phyloP scores from a whole-genome alignment of 345 rosid genomes.

The Diplotaxis tenuifolia region DNA sequence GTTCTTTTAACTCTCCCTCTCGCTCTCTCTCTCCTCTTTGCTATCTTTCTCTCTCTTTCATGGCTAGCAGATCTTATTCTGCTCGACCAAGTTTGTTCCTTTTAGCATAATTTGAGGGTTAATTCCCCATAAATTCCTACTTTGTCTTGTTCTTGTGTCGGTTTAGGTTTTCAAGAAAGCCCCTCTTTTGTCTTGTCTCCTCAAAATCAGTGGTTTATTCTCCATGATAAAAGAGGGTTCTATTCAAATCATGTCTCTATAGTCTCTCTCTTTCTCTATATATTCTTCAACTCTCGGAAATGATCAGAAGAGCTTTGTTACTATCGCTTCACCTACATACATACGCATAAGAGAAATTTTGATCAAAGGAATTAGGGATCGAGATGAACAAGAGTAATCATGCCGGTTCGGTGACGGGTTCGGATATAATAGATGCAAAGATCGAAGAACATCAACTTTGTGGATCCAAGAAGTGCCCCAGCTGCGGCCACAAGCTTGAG shows the following conservation, averaged over 20 bases:
- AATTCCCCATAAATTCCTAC: slow-evolving; percentile 23
- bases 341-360: slow-evolving; percentile 12
- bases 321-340: slow-evolving; percentile 12
- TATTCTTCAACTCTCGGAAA: slow-evolving; percentile 14
- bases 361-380: slow-evolving; percentile 10
- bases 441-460: slow-evolving; percentile 91
- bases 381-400: slow-evolving; percentile 58
- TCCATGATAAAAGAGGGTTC: slow-evolving; percentile 36
- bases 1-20: slow-evolving; percentile 1
- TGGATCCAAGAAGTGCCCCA: slow-evolving; percentile 93
- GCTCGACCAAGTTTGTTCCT: slow-evolving; percentile 35
- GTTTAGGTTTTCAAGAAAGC: slow-evolving; percentile 38
- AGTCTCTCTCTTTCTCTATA: not conserved
- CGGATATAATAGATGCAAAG: slow-evolving; percentile 91
- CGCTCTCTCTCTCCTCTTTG: not conserved
- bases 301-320: slow-evolving; percentile 30
- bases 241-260: slow-evolving; percentile 48
- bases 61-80: slow-evolving; percentile 34
- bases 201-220: slow-evolving; percentile 30
- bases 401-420: slow-evolving; percentile 38
- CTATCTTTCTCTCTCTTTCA: slow-evolving; percentile 24
- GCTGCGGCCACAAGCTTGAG: slow-evolving; percentile 94
- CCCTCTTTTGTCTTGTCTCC: slow-evolving; percentile 39
- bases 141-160: slow-evolving; percentile 41
- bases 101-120: slow-evolving; percentile 38